phyloP scores from a whole-genome alignment of 2,329 filamentous ascomycete genomes.

The Sclerotiophoma versabilis region DNA sequence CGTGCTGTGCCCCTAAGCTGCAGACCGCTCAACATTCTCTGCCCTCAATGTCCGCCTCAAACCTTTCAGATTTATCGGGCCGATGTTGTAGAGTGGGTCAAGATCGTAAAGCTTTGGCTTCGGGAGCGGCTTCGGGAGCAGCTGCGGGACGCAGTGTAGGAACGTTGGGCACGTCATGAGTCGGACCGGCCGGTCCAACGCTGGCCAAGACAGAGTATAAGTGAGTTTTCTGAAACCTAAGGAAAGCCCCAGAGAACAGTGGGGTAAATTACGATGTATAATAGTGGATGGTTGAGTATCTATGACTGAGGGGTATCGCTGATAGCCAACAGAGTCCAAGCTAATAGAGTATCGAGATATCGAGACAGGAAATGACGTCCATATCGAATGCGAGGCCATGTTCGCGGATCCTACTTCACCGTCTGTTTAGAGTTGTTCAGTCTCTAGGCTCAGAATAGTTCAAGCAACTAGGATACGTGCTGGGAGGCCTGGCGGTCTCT shows the following conservation, averaged over 20 bases:
- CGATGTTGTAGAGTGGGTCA: background rate
- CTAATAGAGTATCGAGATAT: background rate
- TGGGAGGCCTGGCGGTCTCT: too few relatives aligned
- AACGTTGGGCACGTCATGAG: background rate
- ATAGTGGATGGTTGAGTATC: background rate
- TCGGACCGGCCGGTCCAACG: background rate
- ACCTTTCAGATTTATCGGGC: background rate
- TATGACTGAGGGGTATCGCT: background rate
- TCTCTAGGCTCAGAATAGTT: too few relatives aligned
- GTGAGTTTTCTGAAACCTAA: background rate
- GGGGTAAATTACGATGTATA: background rate
- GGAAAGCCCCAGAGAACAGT: background rate
- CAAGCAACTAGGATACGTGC: too few relatives aligned
- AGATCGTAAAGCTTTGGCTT: background rate
- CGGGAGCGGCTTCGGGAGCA: background rate
- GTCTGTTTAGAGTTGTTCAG: background rate
- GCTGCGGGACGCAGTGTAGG: background rate
- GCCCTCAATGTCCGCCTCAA: background rate
- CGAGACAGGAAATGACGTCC: background rate
- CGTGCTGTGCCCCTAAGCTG: slow-evolving; percentile 3
- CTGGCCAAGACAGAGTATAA: background rate
- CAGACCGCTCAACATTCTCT: background rate
- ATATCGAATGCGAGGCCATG: background rate
- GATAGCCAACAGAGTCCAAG: background rate
- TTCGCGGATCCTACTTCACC: too few relatives aligned